These are phyloP conservation scores for Boechera retrofracta DNA, from an alignment of 345 rosid species.

Conservation along the genomic window DNA sequence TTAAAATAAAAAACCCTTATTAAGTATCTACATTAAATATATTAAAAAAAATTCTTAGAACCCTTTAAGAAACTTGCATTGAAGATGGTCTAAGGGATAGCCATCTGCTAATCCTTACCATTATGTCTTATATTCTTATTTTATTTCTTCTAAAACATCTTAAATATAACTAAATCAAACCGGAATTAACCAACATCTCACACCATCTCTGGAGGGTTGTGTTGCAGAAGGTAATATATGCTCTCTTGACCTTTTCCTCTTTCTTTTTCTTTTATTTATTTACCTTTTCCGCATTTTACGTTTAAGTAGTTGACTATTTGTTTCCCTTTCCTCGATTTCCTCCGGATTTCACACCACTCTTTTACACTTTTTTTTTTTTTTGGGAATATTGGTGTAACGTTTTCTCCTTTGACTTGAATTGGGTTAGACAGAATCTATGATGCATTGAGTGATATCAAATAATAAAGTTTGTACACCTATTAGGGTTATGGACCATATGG, in stretches of 20 bases:
- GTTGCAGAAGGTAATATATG: conserved; percentile 73
- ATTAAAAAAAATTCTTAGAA: no score
- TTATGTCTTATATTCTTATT: no score
- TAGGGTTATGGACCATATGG: background rate
- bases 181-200: conserved; percentile 30
- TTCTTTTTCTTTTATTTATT: conserved; percentile 3
- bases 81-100: no score
- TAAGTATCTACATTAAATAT: no score
- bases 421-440: conserved; percentile 20
- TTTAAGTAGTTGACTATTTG: conserved; percentile 5
- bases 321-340: conserved; percentile 3
- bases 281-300: background rate
- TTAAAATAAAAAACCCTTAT: no score
- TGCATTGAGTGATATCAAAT: background rate
- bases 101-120: no score
- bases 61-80: no score
- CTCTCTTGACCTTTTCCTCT: conserved; percentile 62
- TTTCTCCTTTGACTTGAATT: conserved; percentile 30
- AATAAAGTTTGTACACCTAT: background rate
- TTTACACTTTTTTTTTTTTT: background rate
- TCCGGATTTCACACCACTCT: conserved; percentile 11
- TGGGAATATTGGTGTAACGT: conserved; percentile 12
- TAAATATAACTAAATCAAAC: no score
- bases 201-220: conserved; percentile 74
- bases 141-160: no score